phyloP scores from a whole-genome alignment of 768 basidiomycete species.

The Tulasnella sp. region DNA sequence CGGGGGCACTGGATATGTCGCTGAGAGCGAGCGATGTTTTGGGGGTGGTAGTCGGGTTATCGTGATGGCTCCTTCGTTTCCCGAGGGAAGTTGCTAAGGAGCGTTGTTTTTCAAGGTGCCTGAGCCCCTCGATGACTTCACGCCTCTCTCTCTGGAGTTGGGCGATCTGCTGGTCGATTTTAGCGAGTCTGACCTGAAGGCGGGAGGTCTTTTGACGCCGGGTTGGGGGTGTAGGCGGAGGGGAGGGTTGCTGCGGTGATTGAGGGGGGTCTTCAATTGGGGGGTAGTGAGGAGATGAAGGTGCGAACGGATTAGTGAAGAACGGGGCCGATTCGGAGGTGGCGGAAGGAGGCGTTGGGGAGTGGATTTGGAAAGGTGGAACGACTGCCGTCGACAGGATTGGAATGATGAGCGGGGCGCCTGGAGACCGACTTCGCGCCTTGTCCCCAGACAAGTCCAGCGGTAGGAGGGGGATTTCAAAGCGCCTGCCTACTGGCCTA shows the following conservation, averaged over 20 bases:
- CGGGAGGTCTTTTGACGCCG: background rate
- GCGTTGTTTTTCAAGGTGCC: background rate
- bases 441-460: background rate
- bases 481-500: background rate
- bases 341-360: background rate
- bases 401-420: slow-evolving; percentile 6
- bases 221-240: background rate
- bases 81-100: background rate
- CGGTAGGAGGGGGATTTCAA: background rate
- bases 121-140: background rate
- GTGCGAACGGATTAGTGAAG: background rate
- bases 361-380: background rate
- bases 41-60: background rate
- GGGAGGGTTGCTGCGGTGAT: slow-evolving; percentile 6
- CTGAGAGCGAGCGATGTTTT: background rate
- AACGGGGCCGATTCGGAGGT: slow-evolving; percentile 1
- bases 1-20: background rate
- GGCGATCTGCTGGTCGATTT: background rate
- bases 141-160: background rate
- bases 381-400: background rate
- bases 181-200: background rate
- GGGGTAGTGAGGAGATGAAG: background rate
- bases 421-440: background rate
- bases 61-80: background rate
- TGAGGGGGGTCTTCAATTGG: background rate